Evolutionary conservation across 139 green algal species (phyloP), one percentile per base, ranked within the genome.

Genomic region (Auxenochlorella pyrenoidosa): DNA sequence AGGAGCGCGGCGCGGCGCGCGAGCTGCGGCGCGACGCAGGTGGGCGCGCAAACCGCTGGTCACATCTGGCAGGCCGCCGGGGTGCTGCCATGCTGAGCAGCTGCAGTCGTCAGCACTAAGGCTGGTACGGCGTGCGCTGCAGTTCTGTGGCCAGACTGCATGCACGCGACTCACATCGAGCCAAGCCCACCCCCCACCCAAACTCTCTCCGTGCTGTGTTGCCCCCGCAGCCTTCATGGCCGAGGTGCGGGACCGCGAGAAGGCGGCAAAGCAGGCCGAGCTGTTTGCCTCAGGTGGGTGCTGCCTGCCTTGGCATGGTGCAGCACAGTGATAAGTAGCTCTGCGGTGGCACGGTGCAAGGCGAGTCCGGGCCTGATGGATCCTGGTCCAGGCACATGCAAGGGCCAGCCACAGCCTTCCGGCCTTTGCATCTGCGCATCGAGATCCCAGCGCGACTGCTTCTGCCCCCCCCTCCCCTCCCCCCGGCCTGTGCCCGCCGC

Each of bases 1-100:
- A 97, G 90, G 89, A 92, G 85, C 77, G 96, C 34, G 94, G 94
- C 76, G 89, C 88, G 76, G 94, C 97, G 70, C 94, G 97, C 30
- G 97, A 99, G 94, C 94, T 99, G 86, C 95, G 97, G 5, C 94
- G 95, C 47, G 97, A 98, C 81, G 93, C 91, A 76, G 80, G 80
- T 85, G 63, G 63, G 16, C 0, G 54, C 36, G 30, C 24, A 4
- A 18, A 3, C 66, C 4, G 34, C n/a, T 30, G 66, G 30, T 22
- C 30, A n/a, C n/a, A n/a, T n/a, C n/a, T n/a, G n/a, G n/a, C n/a
- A n/a, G n/a, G n/a, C n/a, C n/a, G n/a, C n/a, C n/a, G n/a, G n/a
- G n/a, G n/a, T n/a, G n/a, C n/a, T n/a, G n/a, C n/a, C n/a, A n/a
- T n/a, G n/a, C n/a, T n/a, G n/a, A n/a, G n/a, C n/a, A n/a, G n/a